These are phyloP conservation scores for Pythium apleroticum DNA, from an alignment of 352 stramenopile species.

Conservation along the genomic window DNA sequence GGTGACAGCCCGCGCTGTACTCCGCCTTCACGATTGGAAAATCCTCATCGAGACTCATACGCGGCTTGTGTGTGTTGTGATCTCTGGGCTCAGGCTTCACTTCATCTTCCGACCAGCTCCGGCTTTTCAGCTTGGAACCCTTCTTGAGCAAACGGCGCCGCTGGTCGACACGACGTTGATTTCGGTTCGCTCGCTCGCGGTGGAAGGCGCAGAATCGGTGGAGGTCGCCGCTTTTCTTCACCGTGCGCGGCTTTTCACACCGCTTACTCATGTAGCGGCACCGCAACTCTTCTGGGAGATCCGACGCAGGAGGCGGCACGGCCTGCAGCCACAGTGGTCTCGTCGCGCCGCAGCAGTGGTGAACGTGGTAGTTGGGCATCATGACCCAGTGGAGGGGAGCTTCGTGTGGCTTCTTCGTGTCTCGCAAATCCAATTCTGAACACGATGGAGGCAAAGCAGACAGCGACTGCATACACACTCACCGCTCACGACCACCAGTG, in stretches of 20 bases:
- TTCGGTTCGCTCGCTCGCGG: constrained; percentile 64
- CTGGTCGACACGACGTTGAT: constrained; percentile 64
- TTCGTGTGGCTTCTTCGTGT: background rate
- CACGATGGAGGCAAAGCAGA: background rate
- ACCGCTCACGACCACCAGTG: background rate
- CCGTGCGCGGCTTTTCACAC: constrained; percentile 54
- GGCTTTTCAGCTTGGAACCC: background rate
- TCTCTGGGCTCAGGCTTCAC: background rate
- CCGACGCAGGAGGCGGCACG: background rate
- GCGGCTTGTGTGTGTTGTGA: background rate
- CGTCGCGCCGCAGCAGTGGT: background rate
- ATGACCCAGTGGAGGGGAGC: background rate
- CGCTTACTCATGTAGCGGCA: constrained; percentile 68
- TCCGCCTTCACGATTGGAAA: background rate
- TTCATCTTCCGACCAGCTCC: background rate
- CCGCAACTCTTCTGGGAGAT: constrained; percentile 7
- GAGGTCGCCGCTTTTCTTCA: constrained; percentile 66
- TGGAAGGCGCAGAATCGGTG: constrained; percentile 75
- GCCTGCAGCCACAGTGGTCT: background rate
- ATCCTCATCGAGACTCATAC: background rate
- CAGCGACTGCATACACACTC: background rate
- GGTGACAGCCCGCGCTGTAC: background rate
- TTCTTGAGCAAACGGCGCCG: constrained; percentile 34
- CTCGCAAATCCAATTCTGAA: constrained; percentile 3
- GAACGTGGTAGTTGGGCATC: background rate